A percentile compares a stretch with the other conserved stretches of the same genome.
Evolutionary conservation across 768 basidiomycete species (phyloP).

Genomic region (Amanita thiersii): DNA sequence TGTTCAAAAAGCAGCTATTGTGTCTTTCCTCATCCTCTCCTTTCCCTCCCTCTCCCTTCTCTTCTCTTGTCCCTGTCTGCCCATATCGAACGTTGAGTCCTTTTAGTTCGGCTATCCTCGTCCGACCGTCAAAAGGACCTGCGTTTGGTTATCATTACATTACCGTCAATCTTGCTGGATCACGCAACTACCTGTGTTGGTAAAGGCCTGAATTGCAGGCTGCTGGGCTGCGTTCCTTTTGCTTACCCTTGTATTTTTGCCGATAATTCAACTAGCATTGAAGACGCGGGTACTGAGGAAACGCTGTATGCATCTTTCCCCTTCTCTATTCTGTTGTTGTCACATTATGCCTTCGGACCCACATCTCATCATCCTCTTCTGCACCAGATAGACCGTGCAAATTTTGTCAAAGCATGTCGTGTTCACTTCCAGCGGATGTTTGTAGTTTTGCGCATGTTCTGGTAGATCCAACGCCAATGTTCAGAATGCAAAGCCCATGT

Average conservation of each 20-base stretch:
- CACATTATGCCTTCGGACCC: too few relatives aligned
- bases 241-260: too few relatives aligned
- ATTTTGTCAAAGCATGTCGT: slow-evolving; percentile 24
- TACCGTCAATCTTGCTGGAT: too few relatives aligned
- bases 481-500: slow-evolving; percentile 17
- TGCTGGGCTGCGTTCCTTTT: too few relatives aligned
- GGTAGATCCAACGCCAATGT: slow-evolving; percentile 13
- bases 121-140: neutral
- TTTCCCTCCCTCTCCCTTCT: slow-evolving; percentile 4
- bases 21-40: neutral
- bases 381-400: slow-evolving; percentile 28
- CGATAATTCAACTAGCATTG: too few relatives aligned
- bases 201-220: too few relatives aligned
- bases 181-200: too few relatives aligned
- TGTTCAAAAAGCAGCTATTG: slow-evolving; percentile 3
- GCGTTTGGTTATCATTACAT: too few relatives aligned
- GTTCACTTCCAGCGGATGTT: slow-evolving; percentile 23
- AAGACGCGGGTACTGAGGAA: too few relatives aligned
- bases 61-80: neutral
- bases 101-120: neutral
- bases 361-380: neutral
- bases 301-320: too few relatives aligned
- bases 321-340: too few relatives aligned
- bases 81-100: neutral
- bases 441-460: slow-evolving; percentile 28